Conservation (phyloP, 2,329 filamentous ascomycete genomes). For the Shiraia bambusicola region DNA sequence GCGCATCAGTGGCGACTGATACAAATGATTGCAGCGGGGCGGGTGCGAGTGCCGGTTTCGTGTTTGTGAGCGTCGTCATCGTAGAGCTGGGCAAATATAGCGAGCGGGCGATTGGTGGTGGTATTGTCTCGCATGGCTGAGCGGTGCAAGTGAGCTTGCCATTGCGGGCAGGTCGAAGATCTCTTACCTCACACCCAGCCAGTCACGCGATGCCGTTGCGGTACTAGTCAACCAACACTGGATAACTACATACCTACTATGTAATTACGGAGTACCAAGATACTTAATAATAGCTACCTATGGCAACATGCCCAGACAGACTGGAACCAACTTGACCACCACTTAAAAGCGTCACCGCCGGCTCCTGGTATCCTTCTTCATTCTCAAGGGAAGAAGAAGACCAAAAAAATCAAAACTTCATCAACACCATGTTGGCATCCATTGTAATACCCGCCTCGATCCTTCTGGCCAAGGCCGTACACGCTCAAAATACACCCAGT, state of each 20-base stretch:
- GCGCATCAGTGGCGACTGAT: constrained; percentile 14
- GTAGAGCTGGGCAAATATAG: constrained; percentile 11
- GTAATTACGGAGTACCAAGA: too few species aligned
- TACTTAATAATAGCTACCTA: too few species aligned
- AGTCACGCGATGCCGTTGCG: constrained; percentile 14
- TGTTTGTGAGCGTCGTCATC: constrained; percentile 29
- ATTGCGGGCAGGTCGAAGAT: constrained; percentile 38
- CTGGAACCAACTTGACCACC: neutral
- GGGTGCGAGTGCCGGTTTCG: constrained; percentile 30
- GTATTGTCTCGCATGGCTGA: constrained; percentile 22
- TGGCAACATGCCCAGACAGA: constrained; percentile 13
- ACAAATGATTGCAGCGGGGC: constrained; percentile 38
- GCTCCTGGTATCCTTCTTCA: too few species aligned
- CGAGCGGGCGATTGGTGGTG: constrained; percentile 25
- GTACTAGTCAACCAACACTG: too few species aligned
- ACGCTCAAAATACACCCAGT: constrained; percentile 18
- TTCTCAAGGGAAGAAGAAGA: too few species aligned
- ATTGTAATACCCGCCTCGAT: constrained; percentile 25
- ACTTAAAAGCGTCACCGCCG: constrained; percentile 1
- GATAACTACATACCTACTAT: too few species aligned
- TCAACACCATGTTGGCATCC: constrained; percentile 26
- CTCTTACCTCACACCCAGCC: constrained; percentile 12
- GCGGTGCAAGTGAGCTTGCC: constrained; percentile 22
- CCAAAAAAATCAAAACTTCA: constrained; percentile 1
- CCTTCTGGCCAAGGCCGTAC: constrained; percentile 28